Base-by-base conservation (phyloP, 768 basidiomycete genomes). In the Galerina marginata region DNA sequence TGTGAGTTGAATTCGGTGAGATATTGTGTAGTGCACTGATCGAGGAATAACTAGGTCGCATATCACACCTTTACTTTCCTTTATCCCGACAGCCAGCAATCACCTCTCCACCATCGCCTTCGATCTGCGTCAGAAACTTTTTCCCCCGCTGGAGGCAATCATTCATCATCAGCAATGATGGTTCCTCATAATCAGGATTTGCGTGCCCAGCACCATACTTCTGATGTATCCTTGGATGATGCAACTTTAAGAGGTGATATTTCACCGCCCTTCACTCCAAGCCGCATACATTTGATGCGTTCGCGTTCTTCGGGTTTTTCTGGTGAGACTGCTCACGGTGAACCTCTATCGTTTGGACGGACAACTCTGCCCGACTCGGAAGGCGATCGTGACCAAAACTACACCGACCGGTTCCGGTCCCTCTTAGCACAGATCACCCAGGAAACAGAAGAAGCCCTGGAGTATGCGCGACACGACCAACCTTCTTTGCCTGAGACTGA, bases 361-460 rank as follows among this genome's bases (percentile, higher is more conserved):
- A 55, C 61, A 33, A 43, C 62, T 45, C 47, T 49, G 37, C 16
- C 53, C 15, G 60, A 66, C 23, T 54, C 62, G 7, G 65, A 66
- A 44, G 61, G 63, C 14, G 77, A 83, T 37, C 73, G 66, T 25
- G 79, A 83, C 38, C 65, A 79, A 37, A 72, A 76, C 49, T 83
- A 85, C 65, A 77, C 77, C 2, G 82, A 84, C 58, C 79, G 79
- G 20, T 87, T 88, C 71, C 80, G 79, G 11, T 69, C 77, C 2
- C 69, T 87, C 39, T 75, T 88, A 36, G 72, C 76, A 15, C 82
- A 85, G 60, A 79, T 86, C 44, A 72, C 77, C 36, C 79, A 76
- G 23, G 87, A 88, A 64, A 79, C 83, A 1, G 86, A 86, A 29
- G 81, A 80, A 2, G 82, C 75, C 0, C 54, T 86, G 12, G 71